These are phyloP conservation scores for Leishmania aethiopica DNA, from an alignment of 208 protist species.

Conservation along the genomic window DNA sequence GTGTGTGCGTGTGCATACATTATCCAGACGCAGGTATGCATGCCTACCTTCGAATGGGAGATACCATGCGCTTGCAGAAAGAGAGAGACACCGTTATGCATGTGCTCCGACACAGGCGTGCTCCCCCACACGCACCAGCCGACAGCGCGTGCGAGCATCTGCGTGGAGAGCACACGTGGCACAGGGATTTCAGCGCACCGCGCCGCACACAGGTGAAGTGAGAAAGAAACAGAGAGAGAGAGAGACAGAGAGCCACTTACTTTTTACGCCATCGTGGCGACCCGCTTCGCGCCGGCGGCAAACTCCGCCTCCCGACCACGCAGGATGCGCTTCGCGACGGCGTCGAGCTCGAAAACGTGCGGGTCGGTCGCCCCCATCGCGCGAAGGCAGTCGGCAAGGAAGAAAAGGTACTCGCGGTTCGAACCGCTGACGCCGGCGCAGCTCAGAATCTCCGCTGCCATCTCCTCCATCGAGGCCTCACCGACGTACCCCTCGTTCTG, in stretches of 20 bases:
- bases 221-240: neutral
- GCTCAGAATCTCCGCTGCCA: slow-evolving; percentile 66
- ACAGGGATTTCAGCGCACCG: neutral
- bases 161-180: neutral
- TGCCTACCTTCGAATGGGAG: neutral
- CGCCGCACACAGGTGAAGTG: neutral
- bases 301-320: slow-evolving; percentile 27
- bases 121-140: neutral
- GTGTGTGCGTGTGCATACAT: neutral
- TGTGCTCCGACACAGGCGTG: no score
- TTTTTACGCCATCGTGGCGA: neutral
- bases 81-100: no score
- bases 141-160: neutral
- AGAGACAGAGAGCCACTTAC: no score
- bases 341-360: slow-evolving; percentile 76
- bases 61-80: no score
- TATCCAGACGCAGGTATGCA: neutral
- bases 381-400: slow-evolving; percentile 61
- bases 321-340: slow-evolving; percentile 44
- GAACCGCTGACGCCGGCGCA: slow-evolving; percentile 58
- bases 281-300: slow-evolving; percentile 11
- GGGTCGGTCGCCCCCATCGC: slow-evolving; percentile 52
- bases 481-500: slow-evolving; percentile 70
- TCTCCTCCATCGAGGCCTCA: slow-evolving; percentile 54
- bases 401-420: slow-evolving; percentile 84